These are phyloP conservation scores for Rhizopogon salebrosus DNA, from an alignment of 768 basidiomycete species.

Conservation along the genomic window DNA sequence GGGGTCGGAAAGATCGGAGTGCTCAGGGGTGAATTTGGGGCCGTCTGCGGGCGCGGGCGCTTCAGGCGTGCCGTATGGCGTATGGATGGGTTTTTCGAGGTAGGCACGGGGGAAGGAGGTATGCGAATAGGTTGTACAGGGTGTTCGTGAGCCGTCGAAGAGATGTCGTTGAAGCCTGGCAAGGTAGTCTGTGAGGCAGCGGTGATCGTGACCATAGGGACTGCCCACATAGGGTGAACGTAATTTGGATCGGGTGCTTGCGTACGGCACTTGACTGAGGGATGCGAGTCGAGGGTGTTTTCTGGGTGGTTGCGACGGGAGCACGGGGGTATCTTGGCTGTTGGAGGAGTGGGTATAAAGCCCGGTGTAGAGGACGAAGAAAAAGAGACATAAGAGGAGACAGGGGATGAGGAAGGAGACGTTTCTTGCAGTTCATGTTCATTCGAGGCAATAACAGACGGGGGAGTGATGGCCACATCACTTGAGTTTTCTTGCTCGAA, in stretches of 20 bases:
- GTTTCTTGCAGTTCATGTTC: neutral
- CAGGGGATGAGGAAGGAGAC: neutral
- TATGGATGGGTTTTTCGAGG: neutral
- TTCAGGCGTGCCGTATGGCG: neutral
- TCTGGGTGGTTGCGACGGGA: too few species aligned
- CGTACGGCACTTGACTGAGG: neutral
- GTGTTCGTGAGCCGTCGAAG: neutral
- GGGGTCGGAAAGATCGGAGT: neutral
- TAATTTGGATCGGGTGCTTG: neutral
- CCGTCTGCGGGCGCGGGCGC: constrained; percentile 21
- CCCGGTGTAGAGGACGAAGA: neutral
- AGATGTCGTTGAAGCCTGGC: neutral
- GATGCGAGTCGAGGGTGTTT: neutral
- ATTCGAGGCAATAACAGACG: neutral
- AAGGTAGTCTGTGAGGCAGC: neutral
- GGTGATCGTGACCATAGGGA: constrained; percentile 21
- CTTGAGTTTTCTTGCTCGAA: neutral
- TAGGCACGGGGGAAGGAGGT: neutral
- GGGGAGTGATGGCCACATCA: neutral
- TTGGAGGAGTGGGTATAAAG: neutral
- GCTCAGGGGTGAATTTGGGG: constrained; percentile 7
- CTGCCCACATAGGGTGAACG: constrained; percentile 25
- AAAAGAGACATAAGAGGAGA: constrained; percentile 1
- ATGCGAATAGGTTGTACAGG: neutral
- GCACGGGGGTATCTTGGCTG: neutral